Evolutionary conservation across 164 flowering plant species (phyloP).

Genomic region (Nymphaea thermarum): DNA sequence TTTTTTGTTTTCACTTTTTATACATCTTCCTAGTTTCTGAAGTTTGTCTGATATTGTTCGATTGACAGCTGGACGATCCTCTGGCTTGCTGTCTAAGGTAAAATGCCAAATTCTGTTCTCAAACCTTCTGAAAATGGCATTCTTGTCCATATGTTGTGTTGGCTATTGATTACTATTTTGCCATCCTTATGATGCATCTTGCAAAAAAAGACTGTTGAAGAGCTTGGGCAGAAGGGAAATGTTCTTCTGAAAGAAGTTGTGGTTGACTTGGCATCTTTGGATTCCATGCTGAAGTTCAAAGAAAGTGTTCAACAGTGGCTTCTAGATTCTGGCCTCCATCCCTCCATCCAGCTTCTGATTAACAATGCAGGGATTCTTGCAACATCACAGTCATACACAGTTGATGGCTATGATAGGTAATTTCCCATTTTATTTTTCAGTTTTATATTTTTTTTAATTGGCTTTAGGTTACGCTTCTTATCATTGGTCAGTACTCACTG

Average conservation of each 20-base stretch:
- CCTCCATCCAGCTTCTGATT: constrained; percentile 70
- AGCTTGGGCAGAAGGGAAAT: constrained; percentile 33
- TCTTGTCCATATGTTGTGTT: neutral
- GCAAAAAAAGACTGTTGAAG: constrained; percentile 38
- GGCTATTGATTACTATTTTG: neutral
- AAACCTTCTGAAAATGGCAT: neutral
- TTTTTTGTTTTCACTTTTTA: neutral
- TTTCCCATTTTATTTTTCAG: neutral
- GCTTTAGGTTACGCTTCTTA: no score
- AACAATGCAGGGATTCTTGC: constrained; percentile 95
- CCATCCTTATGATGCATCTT: neutral
- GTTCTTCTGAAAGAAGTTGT: constrained; percentile 62
- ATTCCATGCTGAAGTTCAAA: constrained; percentile 53
- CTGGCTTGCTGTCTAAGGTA: constrained; percentile 42
- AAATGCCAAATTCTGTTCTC: neutral
- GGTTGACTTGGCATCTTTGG: constrained; percentile 59
- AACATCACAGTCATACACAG: constrained; percentile 44
- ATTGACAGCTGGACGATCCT: constrained; percentile 69
- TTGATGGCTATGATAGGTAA: constrained; percentile 80
- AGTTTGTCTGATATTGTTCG: neutral
- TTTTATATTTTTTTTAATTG: no score
- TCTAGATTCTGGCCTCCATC: constrained; percentile 44
- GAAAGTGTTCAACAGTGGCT: constrained; percentile 64
- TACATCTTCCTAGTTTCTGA: neutral
- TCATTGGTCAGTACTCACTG: no score